Conservation (phyloP, 257 asterid genomes). For the Linderniella brevidens region DNA sequence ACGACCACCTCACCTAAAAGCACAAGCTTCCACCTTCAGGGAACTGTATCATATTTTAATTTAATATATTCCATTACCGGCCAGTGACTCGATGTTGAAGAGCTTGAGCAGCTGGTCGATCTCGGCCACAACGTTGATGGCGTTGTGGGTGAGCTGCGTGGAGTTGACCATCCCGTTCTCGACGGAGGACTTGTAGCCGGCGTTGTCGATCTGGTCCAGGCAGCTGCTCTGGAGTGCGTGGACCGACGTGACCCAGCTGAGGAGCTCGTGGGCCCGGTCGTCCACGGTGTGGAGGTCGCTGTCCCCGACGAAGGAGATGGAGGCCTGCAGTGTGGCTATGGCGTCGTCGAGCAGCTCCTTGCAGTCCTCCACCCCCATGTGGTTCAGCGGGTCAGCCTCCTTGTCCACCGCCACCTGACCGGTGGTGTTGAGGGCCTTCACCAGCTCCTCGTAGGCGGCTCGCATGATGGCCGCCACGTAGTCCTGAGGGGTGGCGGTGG, state of each 20-base stretch:
- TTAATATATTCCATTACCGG: too few species aligned
- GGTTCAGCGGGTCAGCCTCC: conserved; percentile 16
- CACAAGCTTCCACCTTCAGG: too few species aligned
- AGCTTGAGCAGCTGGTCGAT: conserved; percentile 20
- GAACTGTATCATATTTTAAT: too few species aligned
- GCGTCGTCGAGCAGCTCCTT: conserved; percentile 34
- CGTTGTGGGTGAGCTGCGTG: conserved; percentile 51
- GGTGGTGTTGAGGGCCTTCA: conserved; percentile 18
- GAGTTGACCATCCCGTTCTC: conserved; percentile 24
- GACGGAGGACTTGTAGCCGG: conserved; percentile 23
- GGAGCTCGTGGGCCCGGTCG: conserved; percentile 25
- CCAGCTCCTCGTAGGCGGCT: conserved; percentile 22
- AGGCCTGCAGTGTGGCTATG: conserved; percentile 22
- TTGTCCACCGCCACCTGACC: conserved; percentile 14
- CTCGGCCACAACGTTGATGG: conserved; percentile 36
- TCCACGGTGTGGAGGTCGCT: conserved; percentile 20
- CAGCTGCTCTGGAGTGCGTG: conserved; percentile 31
- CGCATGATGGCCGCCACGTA: conserved; percentile 30
- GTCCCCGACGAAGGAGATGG: conserved; percentile 18
- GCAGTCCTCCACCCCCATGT: conserved; percentile 44
- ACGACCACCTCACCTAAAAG: too few species aligned
- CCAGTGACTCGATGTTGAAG: conserved; percentile 11
- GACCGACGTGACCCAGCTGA: conserved; percentile 38
- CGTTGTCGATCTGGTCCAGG: conserved; percentile 24
- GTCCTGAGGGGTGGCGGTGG: conserved; percentile 35